phyloP scores from a whole-genome alignment of 2,329 filamentous ascomycete species.

The Monosporascus sp. region DNA sequence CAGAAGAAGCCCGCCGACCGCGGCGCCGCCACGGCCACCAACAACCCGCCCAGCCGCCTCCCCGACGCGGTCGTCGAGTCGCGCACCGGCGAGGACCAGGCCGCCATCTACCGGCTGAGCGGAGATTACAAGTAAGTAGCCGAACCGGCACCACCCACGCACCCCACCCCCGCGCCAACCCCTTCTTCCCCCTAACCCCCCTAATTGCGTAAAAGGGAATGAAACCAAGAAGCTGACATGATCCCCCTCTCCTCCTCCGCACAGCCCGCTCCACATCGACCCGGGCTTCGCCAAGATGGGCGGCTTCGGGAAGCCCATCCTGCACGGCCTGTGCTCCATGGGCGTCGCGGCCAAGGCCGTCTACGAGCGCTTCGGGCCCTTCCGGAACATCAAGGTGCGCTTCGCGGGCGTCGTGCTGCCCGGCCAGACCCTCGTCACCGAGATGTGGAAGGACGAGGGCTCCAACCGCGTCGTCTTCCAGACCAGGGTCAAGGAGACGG shows the following conservation, averaged over 20 bases:
- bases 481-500: slow-evolving; percentile 85
- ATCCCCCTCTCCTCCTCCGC: background rate
- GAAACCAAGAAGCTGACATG: background rate
- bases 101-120: slow-evolving; percentile 85
- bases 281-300: slow-evolving; percentile 91
- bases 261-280: slow-evolving; percentile 83
- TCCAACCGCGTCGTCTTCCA: slow-evolving; percentile 74
- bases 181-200: background rate
- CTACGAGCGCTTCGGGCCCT: slow-evolving; percentile 73
- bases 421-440: slow-evolving; percentile 83
- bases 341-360: slow-evolving; percentile 89
- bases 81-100: slow-evolving; percentile 84
- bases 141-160: too few relatives aligned
- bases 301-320: slow-evolving; percentile 88
- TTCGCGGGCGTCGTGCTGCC: slow-evolving; percentile 83
- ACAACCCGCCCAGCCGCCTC: slow-evolving; percentile 69
- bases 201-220: background rate
- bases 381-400: slow-evolving; percentile 88
- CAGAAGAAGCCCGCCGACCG: slow-evolving; percentile 71
- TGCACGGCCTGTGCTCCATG: slow-evolving; percentile 96
- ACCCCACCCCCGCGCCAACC: background rate
- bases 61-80: slow-evolving; percentile 82
- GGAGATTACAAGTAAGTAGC: slow-evolving; percentile 75
- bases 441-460: slow-evolving; percentile 82
- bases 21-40: slow-evolving; percentile 72